These are phyloP conservation scores for Sergeia podlipaevii DNA, from an alignment of 208 protist species.

Conservation along the genomic window DNA sequence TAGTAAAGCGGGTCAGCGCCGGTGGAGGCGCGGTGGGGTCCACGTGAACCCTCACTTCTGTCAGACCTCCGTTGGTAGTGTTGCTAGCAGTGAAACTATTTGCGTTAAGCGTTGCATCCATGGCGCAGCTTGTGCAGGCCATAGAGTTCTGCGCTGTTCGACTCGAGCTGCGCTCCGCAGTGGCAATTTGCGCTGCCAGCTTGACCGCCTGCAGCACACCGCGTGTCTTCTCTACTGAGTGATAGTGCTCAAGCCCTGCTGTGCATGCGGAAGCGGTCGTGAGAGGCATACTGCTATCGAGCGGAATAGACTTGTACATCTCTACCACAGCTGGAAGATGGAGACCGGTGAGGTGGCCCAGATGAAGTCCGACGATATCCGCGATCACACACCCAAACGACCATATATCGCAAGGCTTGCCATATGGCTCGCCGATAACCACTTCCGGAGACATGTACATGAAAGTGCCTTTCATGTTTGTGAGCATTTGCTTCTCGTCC, in stretches of 20 bases:
- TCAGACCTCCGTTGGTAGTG: too few species aligned
- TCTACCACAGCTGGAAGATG: slow-evolving; percentile 63
- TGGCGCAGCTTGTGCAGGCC: too few species aligned
- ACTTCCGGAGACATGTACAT: slow-evolving; percentile 87
- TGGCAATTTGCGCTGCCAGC: slow-evolving; percentile 19
- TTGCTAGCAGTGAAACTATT: too few species aligned
- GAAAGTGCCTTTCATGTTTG: slow-evolving; percentile 77
- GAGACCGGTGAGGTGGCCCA: slow-evolving; percentile 67
- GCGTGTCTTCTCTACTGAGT: slow-evolving; percentile 23
- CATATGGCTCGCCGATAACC: slow-evolving; percentile 75
- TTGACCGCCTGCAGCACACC: slow-evolving; percentile 44
- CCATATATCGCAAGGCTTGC: slow-evolving; percentile 81
- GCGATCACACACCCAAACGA: slow-evolving; percentile 77
- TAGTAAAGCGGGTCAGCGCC: too few species aligned
- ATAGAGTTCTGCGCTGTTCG: too few species aligned
- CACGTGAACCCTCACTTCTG: too few species aligned
- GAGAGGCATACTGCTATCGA: slow-evolving; percentile 39
- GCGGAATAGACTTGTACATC: slow-evolving; percentile 48
- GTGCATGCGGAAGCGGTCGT: slow-evolving; percentile 27
- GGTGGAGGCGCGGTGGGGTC: too few species aligned
- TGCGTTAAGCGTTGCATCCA: too few species aligned
- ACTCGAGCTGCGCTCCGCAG: slow-evolving; percentile 18
- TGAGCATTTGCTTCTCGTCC: slow-evolving; percentile 33
- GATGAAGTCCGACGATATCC: slow-evolving; percentile 65
- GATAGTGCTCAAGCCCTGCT: slow-evolving; percentile 54